Evolutionary conservation across 176 grass and related monocot genomes (phyloP), one percentile per base, ranked within the genome.

Genomic region (Carex littledalei): DNA sequence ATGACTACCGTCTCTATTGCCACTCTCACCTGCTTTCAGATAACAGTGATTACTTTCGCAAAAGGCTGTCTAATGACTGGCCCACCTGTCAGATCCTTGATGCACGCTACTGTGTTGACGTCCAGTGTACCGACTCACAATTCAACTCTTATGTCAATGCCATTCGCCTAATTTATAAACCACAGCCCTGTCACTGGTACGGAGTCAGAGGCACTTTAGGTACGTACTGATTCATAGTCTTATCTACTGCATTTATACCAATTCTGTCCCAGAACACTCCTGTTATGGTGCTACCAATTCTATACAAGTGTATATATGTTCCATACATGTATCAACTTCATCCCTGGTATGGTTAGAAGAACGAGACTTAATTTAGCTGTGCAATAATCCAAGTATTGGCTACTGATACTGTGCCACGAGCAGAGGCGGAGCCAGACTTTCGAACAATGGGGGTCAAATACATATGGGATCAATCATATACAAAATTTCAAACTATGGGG

Each of bases 51-150:
- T 98, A 95, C 82, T 95, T 98, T 72, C 91, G 91, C 39, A 87
- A 94, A 63, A 91, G 96, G 57, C 96, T 98, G 12, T 98, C 96
- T 55, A 81, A 95, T 68, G 87, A 87, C 85, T 98, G 96, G 96
- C 93, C 96, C 12, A 98, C 96, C 17, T 98, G 91, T 89, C 96
- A 98, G 88, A 98, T 98, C 62, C 93, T 98, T 54, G 93, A 90
- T 78, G 95, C 93, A 0, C 91, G 96, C 21, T 92, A 95, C 81
- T 91, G 85, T 73, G 93, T 95, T 65, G 96, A 98, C 53, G 96
- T 95, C 59, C 80, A 92, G 75, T 95, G 96, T 70, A 17, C 82
- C 26, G 91, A 95, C 74, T 80, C 41, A 8, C 91, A 98, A 39
- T 92, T 95, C 77, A 91, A 94, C 85, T 85, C 86, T 73, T 72